Percentiles rank a stretch among this genome's conserved stretches.
These are phyloP conservation scores for Ascoidea rubescens DNA, from an alignment of 805 yeast genomes.

Conservation along the genomic window DNA sequence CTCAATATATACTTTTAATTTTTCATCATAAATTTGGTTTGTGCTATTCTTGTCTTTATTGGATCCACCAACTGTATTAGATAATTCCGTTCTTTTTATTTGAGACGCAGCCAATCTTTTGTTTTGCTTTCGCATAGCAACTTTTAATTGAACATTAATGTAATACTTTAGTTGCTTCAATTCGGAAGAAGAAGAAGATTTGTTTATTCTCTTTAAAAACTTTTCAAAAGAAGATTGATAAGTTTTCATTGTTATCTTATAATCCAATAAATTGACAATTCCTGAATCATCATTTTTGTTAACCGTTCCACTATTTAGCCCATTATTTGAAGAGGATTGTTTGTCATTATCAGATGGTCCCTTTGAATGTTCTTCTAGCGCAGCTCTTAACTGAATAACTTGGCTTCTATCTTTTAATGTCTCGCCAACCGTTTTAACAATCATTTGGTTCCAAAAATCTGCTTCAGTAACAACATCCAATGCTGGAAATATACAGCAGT, in stretches of 20 bases:
- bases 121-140: constrained; percentile 19
- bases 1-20: constrained; percentile 6
- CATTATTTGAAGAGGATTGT: background rate
- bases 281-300: background rate
- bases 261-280: constrained; percentile 14
- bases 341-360: constrained; percentile 4
- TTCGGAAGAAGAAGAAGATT: constrained; percentile 23
- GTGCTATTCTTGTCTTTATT: constrained; percentile 8
- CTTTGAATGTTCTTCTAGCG: constrained; percentile 50
- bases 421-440: constrained; percentile 45
- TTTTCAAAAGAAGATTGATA: constrained; percentile 26
- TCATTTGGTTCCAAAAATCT: constrained; percentile 59
- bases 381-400: constrained; percentile 57
- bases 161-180: constrained; percentile 35
- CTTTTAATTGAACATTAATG: constrained; percentile 31
- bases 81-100: constrained; percentile 4
- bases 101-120: constrained; percentile 1
- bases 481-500: constrained; percentile 41
- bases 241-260: constrained; percentile 24
- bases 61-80: constrained; percentile 4
- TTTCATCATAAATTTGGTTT: constrained; percentile 2
- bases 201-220: constrained; percentile 22
- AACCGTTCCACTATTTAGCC: background rate
- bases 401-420: constrained; percentile 61
- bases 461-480: constrained; percentile 45